These are phyloP conservation scores for Phytophthora ramorum DNA, from an alignment of 352 stramenopile species.

Conservation along the genomic window DNA sequence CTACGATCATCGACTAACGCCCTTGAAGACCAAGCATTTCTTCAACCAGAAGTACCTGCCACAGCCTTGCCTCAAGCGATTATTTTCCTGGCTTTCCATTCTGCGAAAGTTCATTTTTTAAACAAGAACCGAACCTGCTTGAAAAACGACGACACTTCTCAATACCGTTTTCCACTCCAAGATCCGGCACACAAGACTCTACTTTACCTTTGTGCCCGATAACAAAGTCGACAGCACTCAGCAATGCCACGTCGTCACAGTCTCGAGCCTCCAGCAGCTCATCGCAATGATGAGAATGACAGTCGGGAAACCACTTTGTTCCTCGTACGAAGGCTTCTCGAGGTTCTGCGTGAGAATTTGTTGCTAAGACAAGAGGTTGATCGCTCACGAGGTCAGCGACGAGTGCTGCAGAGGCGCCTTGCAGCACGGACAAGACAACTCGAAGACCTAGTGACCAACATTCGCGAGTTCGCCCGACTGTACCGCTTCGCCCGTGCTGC, in stretches of 20 bases:
- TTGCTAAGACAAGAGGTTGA: constrained; percentile 10
- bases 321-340: constrained; percentile 10
- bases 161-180: background rate
- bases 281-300: background rate
- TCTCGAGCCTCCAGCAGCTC: background rate
- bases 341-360: constrained; percentile 12
- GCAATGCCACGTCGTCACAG: background rate
- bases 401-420: constrained; percentile 2
- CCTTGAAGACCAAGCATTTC: constrained; percentile 1
- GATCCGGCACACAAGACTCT: background rate
- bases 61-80: constrained; percentile 1
- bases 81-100: constrained; percentile 18
- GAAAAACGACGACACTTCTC: constrained; percentile 13
- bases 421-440: constrained; percentile 6
- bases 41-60: constrained; percentile 14
- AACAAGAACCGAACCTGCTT: constrained; percentile 10
- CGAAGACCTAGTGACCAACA: constrained; percentile 13
- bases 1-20: constrained; percentile 40
- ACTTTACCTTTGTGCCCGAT: too few relatives aligned
- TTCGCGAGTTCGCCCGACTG: constrained; percentile 15
- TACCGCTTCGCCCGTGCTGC: background rate
- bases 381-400: background rate
- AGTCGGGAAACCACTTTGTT: constrained; percentile 1
- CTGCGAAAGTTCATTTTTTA: constrained; percentile 8
- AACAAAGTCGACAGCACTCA: background rate